Percentiles rank a stretch among this genome's conserved stretches.
Evolutionary conservation across 225 moss, liverwort and hornwort genomes (phyloP).

Genomic region (Marchantia paleacea): DNA sequence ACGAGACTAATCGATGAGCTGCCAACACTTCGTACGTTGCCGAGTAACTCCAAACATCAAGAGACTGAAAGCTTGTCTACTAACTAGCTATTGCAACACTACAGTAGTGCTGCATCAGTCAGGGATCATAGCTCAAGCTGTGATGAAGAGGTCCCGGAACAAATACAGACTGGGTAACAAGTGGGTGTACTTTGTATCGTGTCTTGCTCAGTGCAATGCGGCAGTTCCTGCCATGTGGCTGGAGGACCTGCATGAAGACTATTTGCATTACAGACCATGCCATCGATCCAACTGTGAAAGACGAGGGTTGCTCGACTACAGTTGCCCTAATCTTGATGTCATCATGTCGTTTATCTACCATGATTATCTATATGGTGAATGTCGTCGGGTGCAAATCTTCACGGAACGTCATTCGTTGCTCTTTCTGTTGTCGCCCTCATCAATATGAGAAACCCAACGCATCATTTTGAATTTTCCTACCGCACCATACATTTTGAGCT

Average conservation of each 20-base stretch:
- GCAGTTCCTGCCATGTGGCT: not conserved
- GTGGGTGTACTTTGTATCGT: not conserved
- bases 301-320: not conserved
- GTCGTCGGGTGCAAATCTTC: not conserved
- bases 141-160: not conserved
- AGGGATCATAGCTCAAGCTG: not conserved
- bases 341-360: not conserved
- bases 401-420: not conserved
- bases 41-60: not conserved
- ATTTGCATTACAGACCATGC: not conserved
- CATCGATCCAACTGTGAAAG: not conserved
- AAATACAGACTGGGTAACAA: not conserved
- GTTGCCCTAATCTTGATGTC: not conserved
- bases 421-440: not conserved
- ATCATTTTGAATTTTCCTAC: not conserved
- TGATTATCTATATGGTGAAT: not conserved
- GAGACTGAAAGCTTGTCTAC: not conserved
- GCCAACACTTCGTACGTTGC: not conserved
- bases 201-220: not conserved
- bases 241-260: too few relatives aligned
- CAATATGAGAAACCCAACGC: not conserved
- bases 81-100: not conserved
- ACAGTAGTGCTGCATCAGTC: not conserved
- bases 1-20: not conserved
- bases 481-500: not conserved